Percentiles rank a stretch among this genome's conserved stretches.
phyloP scores from a whole-genome alignment of 2,329 filamentous ascomycete species.

The Cladosporium cucumerinum region DNA sequence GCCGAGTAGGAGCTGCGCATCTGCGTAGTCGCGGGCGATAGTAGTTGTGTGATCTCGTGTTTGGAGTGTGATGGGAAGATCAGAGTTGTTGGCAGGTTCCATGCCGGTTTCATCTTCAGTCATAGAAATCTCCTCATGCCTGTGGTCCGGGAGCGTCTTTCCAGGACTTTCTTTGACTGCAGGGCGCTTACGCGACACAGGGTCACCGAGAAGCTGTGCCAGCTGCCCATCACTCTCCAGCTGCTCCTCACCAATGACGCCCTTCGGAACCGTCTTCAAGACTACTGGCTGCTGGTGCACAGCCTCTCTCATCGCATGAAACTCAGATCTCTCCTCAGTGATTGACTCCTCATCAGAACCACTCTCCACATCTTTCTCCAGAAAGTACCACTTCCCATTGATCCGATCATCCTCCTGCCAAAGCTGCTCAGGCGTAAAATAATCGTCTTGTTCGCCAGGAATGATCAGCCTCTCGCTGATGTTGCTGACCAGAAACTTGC shows the following conservation, averaged over 20 bases:
- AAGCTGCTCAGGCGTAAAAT: slow-evolving; percentile 2
- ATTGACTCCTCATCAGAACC: not conserved
- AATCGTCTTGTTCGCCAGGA: not conserved
- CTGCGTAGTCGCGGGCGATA: not conserved
- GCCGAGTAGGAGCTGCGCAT: not conserved
- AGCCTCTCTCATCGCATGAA: not conserved
- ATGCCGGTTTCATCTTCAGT: not conserved
- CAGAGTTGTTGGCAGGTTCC: not conserved
- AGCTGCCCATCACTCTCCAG: no score
- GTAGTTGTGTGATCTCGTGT: not conserved
- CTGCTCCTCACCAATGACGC: no score
- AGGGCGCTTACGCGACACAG: no score
- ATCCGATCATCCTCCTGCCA: slow-evolving; percentile 2
- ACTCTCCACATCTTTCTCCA: not conserved
- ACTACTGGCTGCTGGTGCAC: not conserved
- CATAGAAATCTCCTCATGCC: not conserved
- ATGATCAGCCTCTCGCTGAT: not conserved
- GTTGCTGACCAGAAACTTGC: not conserved
- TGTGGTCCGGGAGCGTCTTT: no score
- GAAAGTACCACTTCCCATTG: not conserved
- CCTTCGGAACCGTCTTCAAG: not conserved
- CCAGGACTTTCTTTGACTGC: no score
- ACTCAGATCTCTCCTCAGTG: not conserved
- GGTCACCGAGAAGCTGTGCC: no score
- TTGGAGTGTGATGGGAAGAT: not conserved